Conservation (phyloP, 2,329 filamentous ascomycete species). For the Colletotrichum sp. region DNA sequence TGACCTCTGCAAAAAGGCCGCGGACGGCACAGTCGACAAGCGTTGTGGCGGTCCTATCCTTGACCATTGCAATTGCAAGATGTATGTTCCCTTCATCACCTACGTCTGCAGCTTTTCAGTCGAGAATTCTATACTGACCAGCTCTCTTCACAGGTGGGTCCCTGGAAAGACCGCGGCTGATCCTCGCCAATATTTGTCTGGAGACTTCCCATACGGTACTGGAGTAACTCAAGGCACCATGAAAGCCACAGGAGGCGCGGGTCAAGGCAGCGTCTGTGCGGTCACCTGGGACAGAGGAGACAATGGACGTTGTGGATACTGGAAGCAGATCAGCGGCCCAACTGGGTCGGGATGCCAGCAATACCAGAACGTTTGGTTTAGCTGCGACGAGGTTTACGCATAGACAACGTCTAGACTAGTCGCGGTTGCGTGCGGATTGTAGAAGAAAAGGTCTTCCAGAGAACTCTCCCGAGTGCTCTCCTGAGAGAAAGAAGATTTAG, state of each 20-base stretch:
- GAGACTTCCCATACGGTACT: background rate
- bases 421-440: too few relatives aligned
- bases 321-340: background rate
- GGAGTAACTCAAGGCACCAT: background rate
- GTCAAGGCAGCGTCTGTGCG: rapidly evolving
- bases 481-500: too few relatives aligned
- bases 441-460: too few relatives aligned
- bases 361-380: background rate
- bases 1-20: background rate
- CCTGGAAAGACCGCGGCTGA: background rate
- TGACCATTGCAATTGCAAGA: background rate
- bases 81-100: background rate
- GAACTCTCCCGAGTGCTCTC: too few relatives aligned
- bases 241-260: background rate
- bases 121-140: background rate
- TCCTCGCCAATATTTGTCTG: background rate
- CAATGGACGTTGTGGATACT: background rate
- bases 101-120: background rate
- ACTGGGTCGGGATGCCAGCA: background rate
- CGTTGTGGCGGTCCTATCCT: background rate
- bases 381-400: background rate
- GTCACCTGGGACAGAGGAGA: background rate
- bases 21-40: background rate
- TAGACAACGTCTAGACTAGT: background rate
- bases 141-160: background rate